These are phyloP conservation scores for Coccinonectria pachysandricola DNA, from an alignment of 2,329 filamentous ascomycete species.

Conservation along the genomic window DNA sequence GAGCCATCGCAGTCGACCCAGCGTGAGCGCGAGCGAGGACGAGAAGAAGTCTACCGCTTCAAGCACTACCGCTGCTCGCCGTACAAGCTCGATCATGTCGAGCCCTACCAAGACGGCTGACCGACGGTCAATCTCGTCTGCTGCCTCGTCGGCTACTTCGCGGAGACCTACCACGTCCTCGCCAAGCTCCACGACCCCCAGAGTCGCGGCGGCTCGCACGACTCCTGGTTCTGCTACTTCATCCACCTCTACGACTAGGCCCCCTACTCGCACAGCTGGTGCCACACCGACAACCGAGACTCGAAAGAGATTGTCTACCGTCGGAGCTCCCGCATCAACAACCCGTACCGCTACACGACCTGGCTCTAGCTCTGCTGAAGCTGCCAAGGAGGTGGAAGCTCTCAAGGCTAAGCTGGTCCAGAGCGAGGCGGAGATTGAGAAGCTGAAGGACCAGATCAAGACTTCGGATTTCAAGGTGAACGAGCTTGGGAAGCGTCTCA, in stretches of 20 bases:
- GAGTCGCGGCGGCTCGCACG: slow-evolving; percentile 25
- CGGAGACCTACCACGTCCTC: slow-evolving; percentile 25
- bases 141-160: slow-evolving; percentile 20
- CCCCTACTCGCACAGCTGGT: slow-evolving; percentile 27
- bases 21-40: slow-evolving; percentile 39
- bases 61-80: slow-evolving; percentile 26
- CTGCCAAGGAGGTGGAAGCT: slow-evolving; percentile 47
- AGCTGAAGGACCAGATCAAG: slow-evolving; percentile 46
- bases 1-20: slow-evolving; percentile 36
- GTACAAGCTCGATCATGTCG: slow-evolving; percentile 33
- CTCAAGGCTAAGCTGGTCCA: slow-evolving; percentile 49
- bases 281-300: slow-evolving; percentile 34
- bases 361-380: slow-evolving; percentile 29
- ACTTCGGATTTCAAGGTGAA: slow-evolving; percentile 45
- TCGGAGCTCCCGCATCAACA: slow-evolving; percentile 28
- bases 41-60: slow-evolving; percentile 35
- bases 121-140: slow-evolving; percentile 27
- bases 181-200: slow-evolving; percentile 23
- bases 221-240: slow-evolving; percentile 17
- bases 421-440: slow-evolving; percentile 46
- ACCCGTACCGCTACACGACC: slow-evolving; percentile 30
- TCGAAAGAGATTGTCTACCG: slow-evolving; percentile 47
- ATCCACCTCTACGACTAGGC: slow-evolving; percentile 23
- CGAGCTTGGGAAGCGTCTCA: slow-evolving; percentile 42
- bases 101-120: slow-evolving; percentile 24